Percentiles rank a stretch among this genome's conserved stretches.
These are phyloP conservation scores for Potentilla sterilis DNA, from an alignment of 306 rosid genomes.

Conservation along the genomic window DNA sequence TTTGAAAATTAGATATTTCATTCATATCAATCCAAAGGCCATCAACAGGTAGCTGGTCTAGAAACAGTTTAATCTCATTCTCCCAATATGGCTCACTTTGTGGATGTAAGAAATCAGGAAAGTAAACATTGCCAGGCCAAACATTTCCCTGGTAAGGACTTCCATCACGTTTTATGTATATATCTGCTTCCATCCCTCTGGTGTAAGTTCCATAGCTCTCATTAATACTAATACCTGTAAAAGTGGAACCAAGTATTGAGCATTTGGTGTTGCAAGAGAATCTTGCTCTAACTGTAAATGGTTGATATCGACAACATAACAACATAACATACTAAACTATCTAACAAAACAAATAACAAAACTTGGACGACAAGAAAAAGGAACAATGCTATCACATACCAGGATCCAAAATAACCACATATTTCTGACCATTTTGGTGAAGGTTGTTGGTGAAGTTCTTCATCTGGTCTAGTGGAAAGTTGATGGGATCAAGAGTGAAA, in stretches of 20 bases:
- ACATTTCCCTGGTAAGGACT: slow-evolving; percentile 66
- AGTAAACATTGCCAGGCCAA: slow-evolving; percentile 88
- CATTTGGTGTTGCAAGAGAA: neutral
- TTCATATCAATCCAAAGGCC: slow-evolving; percentile 97
- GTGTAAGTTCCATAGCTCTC: slow-evolving; percentile 48
- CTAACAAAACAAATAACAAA: neutral
- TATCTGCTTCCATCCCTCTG: slow-evolving; percentile 66
- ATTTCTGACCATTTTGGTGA: slow-evolving; percentile 76
- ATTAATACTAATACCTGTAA: slow-evolving; percentile 67
- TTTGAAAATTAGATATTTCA: slow-evolving; percentile 67
- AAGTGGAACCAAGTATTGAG: neutral
- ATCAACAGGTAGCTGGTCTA: slow-evolving; percentile 56
- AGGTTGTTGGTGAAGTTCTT: slow-evolving; percentile 46
- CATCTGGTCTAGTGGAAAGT: slow-evolving; percentile 70
- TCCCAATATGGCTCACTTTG: slow-evolving; percentile 48
- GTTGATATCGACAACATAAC: neutral
- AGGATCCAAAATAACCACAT: slow-evolving; percentile 74
- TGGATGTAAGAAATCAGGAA: slow-evolving; percentile 77
- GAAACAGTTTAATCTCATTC: slow-evolving; percentile 61
- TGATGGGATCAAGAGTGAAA: slow-evolving; percentile 82
- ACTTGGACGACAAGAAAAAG: neutral
- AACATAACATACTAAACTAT: neutral
- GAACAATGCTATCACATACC: slow-evolving; percentile 37
- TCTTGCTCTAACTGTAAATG: neutral
- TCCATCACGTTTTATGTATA: slow-evolving; percentile 64